Evolutionary conservation across 192 early-diverging fungal species (phyloP), one percentile per base, ranked within the genome.

Genomic region (Linnemannia exigua): DNA sequence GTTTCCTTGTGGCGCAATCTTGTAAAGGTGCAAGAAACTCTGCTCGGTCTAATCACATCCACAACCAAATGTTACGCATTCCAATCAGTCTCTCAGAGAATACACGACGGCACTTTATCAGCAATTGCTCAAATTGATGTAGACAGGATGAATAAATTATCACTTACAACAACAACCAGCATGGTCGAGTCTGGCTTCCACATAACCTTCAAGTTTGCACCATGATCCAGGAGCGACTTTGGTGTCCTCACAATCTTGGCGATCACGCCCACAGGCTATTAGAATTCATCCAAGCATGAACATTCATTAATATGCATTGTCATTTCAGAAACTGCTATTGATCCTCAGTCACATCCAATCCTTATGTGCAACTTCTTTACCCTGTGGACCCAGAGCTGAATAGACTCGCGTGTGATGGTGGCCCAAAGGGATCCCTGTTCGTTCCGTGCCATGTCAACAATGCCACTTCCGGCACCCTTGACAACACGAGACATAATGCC

Each of bases 1-100:
- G 72, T 88, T 81, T n/a, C 89, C 91, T 46, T 88, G 90, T 19
- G 90, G 75, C 16, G 88, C 51, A 33, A 96, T 85, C 31, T 89
- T 88, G 87, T 97, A 97, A 54, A 95, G 90, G 77, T 95, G 91
- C 15, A 97, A 78, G 70, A 92, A 94, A 72, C 94, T 93, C 81
- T 92, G 92, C 68, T 88, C 89, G 22, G 94, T 95, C 91, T 92
- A 84, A 15, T n/a, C 44, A 28, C 58, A 31, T 63, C 22, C 58
- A 14, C 15, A 15, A 72, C 14, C 5, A 37, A 44, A 71, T 9
- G 48, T 50, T 63, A 8, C 11, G 25, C 8, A 6, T 12, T 61
- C n/a, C 12, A n/a, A 14, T 63, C 36, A 41, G 67, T 38, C 7
- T 69, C 36, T n/a, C 7, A 5, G 22, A 69, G 54, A 38, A 69